Base-by-base conservation (phyloP, 2,329 filamentous ascomycete genomes). In the Alternaria gansuensis region DNA sequence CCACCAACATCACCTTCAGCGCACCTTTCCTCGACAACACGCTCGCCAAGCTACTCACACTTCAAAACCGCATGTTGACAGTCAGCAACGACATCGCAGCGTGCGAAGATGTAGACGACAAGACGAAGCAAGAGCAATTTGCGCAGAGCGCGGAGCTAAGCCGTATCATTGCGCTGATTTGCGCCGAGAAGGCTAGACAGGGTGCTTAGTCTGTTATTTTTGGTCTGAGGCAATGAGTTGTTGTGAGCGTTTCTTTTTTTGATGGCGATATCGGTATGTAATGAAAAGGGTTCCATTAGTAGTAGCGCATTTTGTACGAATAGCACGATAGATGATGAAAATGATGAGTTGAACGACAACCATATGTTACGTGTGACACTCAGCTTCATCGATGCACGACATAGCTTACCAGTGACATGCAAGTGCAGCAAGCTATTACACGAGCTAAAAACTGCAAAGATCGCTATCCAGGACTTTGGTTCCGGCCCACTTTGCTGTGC, bases 1-100 rank as follows among this genome's bases (percentile, higher is more conserved):
- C 74, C 8, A 75, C 75, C 24, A 77, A 76, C 54, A 75, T 83
- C 59, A 79, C 79, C 34, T 83, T 83, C 73, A 82, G 79, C n/a
- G 81, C 82, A 1, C 81, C 82, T 0, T 83, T 83, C 75, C 79
- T 83, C 51, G 82, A 83, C 75, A 83, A 83, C 68, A 83, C 81
- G 5, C 76, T 83, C 2, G 75, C 79, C 52, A 83, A 83, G 76
- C 80, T 83, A 72, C 70, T 83, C 49, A 70, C 76, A 10, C 74
- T 83, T 43, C 82, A 83, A 60, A 81, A 82, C 67, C 75, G 81
- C 31, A 83, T 83, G 82, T 72, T 83, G 56, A 80, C 78, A 56
- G 79, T 79, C 5, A 80, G 79, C 40, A 78, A 80, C 23, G 80
- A 83, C 58, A 75, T 83, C 55, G 78, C 78, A 2, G 80, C 79